Percentiles rank a stretch among this genome's conserved stretches.
phyloP scores from a whole-genome alignment of 2,329 filamentous ascomycete species.

The Talaromyces islandicus region DNA sequence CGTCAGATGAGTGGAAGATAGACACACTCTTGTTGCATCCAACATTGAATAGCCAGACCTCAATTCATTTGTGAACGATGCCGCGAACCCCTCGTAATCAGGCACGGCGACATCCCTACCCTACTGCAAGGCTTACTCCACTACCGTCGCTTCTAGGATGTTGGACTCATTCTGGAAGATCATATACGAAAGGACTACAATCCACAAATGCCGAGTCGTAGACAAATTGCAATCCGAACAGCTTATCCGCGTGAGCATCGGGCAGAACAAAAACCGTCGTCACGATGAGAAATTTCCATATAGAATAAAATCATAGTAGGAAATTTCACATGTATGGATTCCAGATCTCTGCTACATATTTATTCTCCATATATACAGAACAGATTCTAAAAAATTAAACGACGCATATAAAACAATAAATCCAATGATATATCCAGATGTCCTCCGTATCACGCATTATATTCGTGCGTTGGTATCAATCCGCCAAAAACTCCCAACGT shows the following conservation, averaged over 20 bases:
- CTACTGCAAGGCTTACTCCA: background rate
- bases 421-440: background rate
- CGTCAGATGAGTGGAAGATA: background rate
- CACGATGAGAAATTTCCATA: background rate
- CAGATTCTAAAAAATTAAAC: background rate
- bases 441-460: background rate
- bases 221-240: background rate
- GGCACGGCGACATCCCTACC: background rate
- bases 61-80: background rate
- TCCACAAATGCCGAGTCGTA: background rate
- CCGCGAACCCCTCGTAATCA: background rate
- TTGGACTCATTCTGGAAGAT: background rate
- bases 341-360: no score
- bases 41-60: background rate
- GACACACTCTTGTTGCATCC: background rate
- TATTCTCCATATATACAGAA: background rate
- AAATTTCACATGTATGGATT: background rate
- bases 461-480: background rate
- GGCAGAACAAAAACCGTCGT: background rate
- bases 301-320: background rate
- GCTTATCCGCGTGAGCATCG: background rate
- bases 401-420: background rate
- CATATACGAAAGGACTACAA: background rate
- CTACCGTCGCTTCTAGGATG: background rate
- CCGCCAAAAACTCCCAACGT: background rate